phyloP scores from a whole-genome alignment of 2,329 filamentous ascomycete species.

The Fusarium lyarnte region DNA sequence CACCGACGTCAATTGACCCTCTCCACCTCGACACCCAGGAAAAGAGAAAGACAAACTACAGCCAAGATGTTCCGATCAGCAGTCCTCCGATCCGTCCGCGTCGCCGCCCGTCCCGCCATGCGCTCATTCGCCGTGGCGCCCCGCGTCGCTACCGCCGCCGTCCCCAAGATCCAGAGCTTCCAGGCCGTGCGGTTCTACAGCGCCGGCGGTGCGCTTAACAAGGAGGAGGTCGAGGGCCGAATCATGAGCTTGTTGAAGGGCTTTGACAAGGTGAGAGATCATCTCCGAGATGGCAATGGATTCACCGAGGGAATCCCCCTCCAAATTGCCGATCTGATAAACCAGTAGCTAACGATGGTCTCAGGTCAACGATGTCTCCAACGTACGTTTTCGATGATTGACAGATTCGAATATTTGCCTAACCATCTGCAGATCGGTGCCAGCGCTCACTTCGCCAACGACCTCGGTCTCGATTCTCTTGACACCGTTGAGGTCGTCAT shows the following conservation, averaged over 20 bases:
- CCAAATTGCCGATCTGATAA: constrained; percentile 1
- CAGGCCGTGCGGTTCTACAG: constrained; percentile 86
- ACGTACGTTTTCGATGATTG: constrained; percentile 58
- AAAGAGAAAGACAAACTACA: neutral
- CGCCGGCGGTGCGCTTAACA: constrained; percentile 78
- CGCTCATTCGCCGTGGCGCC: constrained; percentile 68
- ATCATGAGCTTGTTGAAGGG: constrained; percentile 93
- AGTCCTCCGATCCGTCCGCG: constrained; percentile 76
- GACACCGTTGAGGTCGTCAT: constrained; percentile 99
- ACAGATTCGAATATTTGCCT: constrained; percentile 2
- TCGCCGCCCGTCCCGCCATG: constrained; percentile 62
- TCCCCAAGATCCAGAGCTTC: constrained; percentile 70
- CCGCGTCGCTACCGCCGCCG: constrained; percentile 68
- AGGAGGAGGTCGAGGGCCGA: constrained; percentile 87
- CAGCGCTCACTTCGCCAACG: constrained; percentile 92
- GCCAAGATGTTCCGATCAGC: constrained; percentile 85
- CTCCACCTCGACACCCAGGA: constrained; percentile 6
- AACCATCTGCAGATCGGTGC: constrained; percentile 73
- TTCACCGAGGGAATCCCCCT: neutral
- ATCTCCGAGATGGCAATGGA: neutral
- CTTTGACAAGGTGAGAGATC: constrained; percentile 80
- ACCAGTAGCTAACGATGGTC: constrained; percentile 43
- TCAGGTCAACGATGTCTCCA: constrained; percentile 73
- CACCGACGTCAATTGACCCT: constrained; percentile 27
- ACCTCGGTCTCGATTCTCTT: constrained; percentile 95